Evolutionary conservation across 2,329 filamentous ascomycete genomes (phyloP).

Genomic region (Aspergillus novoparasiticus): DNA sequence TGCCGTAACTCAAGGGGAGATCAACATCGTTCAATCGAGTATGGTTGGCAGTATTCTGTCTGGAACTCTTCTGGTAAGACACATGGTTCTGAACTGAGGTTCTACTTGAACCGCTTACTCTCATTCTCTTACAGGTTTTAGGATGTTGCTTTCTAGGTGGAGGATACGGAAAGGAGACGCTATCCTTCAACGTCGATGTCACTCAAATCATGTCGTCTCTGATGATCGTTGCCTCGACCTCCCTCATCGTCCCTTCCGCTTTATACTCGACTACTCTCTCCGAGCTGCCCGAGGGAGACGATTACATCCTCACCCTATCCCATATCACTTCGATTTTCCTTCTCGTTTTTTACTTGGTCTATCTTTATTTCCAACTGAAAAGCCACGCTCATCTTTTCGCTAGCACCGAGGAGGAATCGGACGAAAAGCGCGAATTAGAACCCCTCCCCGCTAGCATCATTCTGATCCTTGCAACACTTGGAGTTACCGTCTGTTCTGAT

Average conservation of each 20-base stretch:
- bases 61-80: constrained; percentile 67
- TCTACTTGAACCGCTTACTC: not conserved
- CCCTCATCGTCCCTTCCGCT: constrained; percentile 70
- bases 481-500: constrained; percentile 23
- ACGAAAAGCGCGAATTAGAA: constrained; percentile 15
- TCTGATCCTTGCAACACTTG: constrained; percentile 21
- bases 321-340: constrained; percentile 58
- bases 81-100: no score
- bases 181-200: constrained; percentile 83
- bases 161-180: constrained; percentile 70
- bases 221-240: constrained; percentile 72
- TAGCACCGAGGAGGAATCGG: constrained; percentile 15
- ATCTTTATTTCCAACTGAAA: constrained; percentile 58
- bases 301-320: constrained; percentile 40
- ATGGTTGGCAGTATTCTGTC: constrained; percentile 84
- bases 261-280: constrained; percentile 20
- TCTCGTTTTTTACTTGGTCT: constrained; percentile 56
- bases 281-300: constrained; percentile 9
- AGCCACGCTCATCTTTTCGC: constrained; percentile 22
- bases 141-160: constrained; percentile 85
- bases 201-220: constrained; percentile 79
- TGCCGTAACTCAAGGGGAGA: constrained; percentile 69
- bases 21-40: constrained; percentile 82
- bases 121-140: constrained; percentile 54
- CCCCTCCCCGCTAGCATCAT: constrained; percentile 20